phyloP scores from a whole-genome alignment of 2,329 filamentous ascomycete genomes.

The Cordyceps cicadae region DNA sequence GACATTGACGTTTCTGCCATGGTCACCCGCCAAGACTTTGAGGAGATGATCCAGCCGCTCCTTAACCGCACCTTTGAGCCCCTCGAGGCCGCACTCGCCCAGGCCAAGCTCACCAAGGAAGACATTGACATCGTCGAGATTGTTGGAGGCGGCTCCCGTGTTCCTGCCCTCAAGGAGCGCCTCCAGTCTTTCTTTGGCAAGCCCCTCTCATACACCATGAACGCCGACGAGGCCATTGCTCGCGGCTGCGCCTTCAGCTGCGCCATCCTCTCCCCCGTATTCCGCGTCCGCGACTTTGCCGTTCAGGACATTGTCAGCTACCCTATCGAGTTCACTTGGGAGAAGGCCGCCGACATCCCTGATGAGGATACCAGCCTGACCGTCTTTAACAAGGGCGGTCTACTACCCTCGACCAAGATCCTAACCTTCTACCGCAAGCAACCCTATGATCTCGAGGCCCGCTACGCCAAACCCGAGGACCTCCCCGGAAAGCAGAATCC shows the following conservation, averaged over 20 bases:
- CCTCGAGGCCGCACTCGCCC: conserved; percentile 85
- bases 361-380: conserved; percentile 96
- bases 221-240: conserved; percentile 95
- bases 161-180: conserved; percentile 83
- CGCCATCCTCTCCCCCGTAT: conserved; percentile 91
- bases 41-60: conserved; percentile 80
- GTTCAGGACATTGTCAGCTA: conserved; percentile 97
- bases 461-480: conserved; percentile 77
- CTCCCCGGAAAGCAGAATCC: conserved; percentile 86
- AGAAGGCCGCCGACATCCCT: conserved; percentile 95
- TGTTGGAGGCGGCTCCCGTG: conserved; percentile 88
- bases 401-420: conserved; percentile 97
- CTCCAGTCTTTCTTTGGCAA: conserved; percentile 91
- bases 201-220: conserved; percentile 86
- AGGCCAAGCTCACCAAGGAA: conserved; percentile 81
- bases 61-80: conserved; percentile 64
- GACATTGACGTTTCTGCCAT: conserved; percentile 84
- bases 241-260: conserved; percentile 96
- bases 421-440: conserved; percentile 99
- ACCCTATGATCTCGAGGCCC: conserved; percentile 90
- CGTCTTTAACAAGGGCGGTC: conserved; percentile 95
- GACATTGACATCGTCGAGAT: conserved; percentile 93
- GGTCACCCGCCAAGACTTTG: conserved; percentile 90
- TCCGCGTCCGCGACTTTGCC: conserved; percentile 96
- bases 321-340: conserved; percentile 97